Percentiles rank a stretch among this genome's conserved stretches.
Evolutionary conservation across 2,329 filamentous ascomycete genomes (phyloP).

Genomic region (Colletotrichum tabaci): DNA sequence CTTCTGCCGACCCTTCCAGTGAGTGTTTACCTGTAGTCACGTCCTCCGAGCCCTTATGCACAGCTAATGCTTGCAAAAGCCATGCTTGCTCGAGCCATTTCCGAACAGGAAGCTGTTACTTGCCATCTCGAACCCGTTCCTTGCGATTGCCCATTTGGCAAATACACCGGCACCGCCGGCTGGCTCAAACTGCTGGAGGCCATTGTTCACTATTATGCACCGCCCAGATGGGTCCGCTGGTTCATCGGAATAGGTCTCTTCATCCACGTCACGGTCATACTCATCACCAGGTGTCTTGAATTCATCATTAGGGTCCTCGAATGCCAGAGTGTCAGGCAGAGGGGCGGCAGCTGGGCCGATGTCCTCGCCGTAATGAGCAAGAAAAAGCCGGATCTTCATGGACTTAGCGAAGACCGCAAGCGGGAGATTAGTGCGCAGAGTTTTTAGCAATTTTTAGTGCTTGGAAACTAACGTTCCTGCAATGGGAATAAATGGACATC

Average conservation of each 20-base stretch:
- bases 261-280: not conserved
- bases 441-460: too few relatives aligned
- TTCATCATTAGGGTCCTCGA: not conserved
- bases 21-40: too few relatives aligned
- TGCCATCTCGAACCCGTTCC: not conserved
- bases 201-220: conserved; percentile 7
- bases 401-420: not conserved
- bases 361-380: not conserved
- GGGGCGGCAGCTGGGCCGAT: not conserved
- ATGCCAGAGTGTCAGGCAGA: not conserved
- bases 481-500: too few relatives aligned
- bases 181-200: not conserved
- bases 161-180: not conserved
- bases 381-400: not conserved
- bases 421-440: not conserved
- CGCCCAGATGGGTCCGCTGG: conserved; percentile 13
- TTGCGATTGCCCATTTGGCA: conserved; percentile 19
- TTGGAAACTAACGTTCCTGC: too few relatives aligned
- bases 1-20: too few relatives aligned
- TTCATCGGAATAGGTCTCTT: not conserved
- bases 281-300: not conserved
- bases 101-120: not conserved
- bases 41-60: too few relatives aligned
- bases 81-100: too few relatives aligned
- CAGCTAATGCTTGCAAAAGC: too few relatives aligned